phyloP scores from a whole-genome alignment of 2,329 filamentous ascomycete genomes.

The Diplodia seriata region DNA sequence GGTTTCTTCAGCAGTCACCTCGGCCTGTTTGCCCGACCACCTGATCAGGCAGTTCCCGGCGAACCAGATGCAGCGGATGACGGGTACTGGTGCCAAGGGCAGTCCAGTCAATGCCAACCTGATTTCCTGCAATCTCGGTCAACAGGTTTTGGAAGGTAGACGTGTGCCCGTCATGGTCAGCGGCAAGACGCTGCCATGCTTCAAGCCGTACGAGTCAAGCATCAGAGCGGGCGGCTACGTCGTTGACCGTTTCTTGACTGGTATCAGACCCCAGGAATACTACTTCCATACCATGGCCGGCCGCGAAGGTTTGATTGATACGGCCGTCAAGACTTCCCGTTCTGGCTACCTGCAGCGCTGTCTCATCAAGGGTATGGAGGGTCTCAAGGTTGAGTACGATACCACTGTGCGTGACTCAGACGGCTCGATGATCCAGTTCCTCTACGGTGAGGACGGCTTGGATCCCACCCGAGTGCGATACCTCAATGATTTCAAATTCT shows the following conservation, averaged over 20 bases:
- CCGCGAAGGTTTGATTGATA: constrained; percentile 97
- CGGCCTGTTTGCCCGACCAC: constrained; percentile 77
- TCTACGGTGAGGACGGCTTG: constrained; percentile 95
- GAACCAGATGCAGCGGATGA: constrained; percentile 99
- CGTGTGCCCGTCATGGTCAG: constrained; percentile 97
- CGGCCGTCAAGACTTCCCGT: constrained; percentile 95
- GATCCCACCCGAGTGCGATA: constrained; percentile 96
- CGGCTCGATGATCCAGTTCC: constrained; percentile 89
- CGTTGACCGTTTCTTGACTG: constrained; percentile 95
- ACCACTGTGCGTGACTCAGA: constrained; percentile 93
- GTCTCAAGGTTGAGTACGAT: constrained; percentile 89
- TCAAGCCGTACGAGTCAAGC: constrained; percentile 88
- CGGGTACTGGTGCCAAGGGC: constrained; percentile 93
- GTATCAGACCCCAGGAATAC: constrained; percentile 95
- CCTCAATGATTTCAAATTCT: constrained; percentile 86
- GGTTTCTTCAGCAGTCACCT: constrained; percentile 80
- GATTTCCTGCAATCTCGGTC: constrained; percentile 96
- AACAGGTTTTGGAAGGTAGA: constrained; percentile 93
- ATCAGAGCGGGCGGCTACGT: constrained; percentile 92
- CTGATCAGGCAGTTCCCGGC: constrained; percentile 91
- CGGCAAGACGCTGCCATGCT: constrained; percentile 93
- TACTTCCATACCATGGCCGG: constrained; percentile 99
- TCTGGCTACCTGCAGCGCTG: constrained; percentile 97
- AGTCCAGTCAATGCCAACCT: constrained; percentile 92
- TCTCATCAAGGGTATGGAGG: constrained; percentile 98